Conservation (phyloP, 768 basidiomycete species). For the Suillus subalutaceus region DNA sequence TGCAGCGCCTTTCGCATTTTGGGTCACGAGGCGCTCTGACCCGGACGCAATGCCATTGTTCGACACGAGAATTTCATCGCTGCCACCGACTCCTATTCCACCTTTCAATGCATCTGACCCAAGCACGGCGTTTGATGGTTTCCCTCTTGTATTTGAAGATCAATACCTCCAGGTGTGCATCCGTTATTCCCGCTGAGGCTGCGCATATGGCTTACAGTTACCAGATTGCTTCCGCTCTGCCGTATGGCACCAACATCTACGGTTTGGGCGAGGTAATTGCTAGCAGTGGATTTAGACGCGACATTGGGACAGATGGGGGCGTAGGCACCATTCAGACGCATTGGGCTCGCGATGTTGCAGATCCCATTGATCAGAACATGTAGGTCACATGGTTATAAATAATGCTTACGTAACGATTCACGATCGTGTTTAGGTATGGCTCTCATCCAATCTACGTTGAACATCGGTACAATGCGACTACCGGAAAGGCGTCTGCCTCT, state of each 20-base stretch:
- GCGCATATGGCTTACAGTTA: background rate
- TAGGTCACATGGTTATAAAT: constrained; percentile 32
- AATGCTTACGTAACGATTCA: background rate
- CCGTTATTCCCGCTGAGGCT: background rate
- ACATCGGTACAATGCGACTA: constrained; percentile 61
- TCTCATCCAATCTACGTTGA: constrained; percentile 73
- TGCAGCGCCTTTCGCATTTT: constrained; percentile 71
- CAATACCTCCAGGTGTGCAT: constrained; percentile 68
- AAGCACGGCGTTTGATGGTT: constrained; percentile 60
- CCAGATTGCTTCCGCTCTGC: constrained; percentile 67
- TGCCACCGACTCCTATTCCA: constrained; percentile 62
- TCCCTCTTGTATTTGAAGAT: constrained; percentile 77
- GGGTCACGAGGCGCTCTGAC: constrained; percentile 71
- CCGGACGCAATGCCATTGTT: constrained; percentile 61
- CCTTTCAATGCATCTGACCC: constrained; percentile 54
- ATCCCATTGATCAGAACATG: constrained; percentile 71
- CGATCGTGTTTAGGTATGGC: constrained; percentile 54
- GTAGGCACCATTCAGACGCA: constrained; percentile 64
- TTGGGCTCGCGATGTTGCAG: constrained; percentile 65
- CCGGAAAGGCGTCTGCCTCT: constrained; percentile 60
- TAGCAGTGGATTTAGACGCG: constrained; percentile 68
- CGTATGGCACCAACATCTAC: constrained; percentile 70
- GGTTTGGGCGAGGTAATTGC: constrained; percentile 77
- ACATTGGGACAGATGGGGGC: constrained; percentile 52
- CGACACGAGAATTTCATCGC: constrained; percentile 65